A percentile compares a stretch with the other conserved stretches of the same genome.
phyloP scores from a whole-genome alignment of 495 filamentous ascomycete genomes.

The Penicillium cataractarum region DNA sequence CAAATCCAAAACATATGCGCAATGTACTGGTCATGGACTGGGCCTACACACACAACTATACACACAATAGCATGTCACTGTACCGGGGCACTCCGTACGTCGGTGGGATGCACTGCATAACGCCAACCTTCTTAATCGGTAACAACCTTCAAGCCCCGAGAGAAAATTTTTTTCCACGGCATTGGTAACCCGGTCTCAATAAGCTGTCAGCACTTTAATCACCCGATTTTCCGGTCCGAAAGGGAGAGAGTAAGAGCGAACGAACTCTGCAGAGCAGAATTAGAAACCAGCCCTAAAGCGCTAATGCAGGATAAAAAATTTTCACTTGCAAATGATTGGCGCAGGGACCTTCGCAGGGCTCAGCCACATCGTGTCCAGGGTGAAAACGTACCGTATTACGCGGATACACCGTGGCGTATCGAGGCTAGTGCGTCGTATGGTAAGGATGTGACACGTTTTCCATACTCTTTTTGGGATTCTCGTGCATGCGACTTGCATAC shows the following conservation, averaged over 20 bases:
- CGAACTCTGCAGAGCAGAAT: constrained; percentile 15
- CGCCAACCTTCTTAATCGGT: not conserved
- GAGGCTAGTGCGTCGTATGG: constrained; percentile 14
- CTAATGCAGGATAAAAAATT: constrained; percentile 22
- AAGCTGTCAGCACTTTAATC: constrained; percentile 25
- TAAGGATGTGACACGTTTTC: not conserved
- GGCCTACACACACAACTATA: not conserved
- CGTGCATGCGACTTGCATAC: not conserved
- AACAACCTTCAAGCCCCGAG: not conserved
- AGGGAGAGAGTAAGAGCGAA: not conserved
- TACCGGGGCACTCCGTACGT: not conserved
- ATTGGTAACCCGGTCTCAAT: not conserved
- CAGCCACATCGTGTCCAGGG: constrained; percentile 1
- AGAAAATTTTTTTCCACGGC: not conserved
- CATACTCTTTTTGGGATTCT: not conserved
- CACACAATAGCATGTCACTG: not conserved
- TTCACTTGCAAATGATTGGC: constrained; percentile 23
- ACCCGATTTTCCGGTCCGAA: constrained; percentile 2
- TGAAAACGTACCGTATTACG: constrained; percentile 1
- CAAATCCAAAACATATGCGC: not conserved
- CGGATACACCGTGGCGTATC: constrained; percentile 16
- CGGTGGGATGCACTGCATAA: not conserved
- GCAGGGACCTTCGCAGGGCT: not conserved
- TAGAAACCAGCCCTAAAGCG: constrained; percentile 12
- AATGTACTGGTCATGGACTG: constrained; percentile 6